Conservation (phyloP, 192 early-diverging fungal genomes). For the Gonapodya prolifera region DNA sequence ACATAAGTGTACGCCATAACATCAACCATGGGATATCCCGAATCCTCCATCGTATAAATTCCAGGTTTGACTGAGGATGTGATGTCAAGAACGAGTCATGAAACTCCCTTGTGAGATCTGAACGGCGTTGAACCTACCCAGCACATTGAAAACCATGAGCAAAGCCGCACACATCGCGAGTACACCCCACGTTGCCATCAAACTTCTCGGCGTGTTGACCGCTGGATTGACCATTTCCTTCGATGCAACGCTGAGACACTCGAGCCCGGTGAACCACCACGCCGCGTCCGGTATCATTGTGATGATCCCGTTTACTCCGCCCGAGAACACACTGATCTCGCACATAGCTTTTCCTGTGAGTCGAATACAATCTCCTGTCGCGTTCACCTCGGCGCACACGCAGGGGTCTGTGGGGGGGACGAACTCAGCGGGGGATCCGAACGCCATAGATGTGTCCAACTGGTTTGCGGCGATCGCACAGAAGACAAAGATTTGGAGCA, state of each 20-base stretch:
- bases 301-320: slow-evolving; percentile 1
- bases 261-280: slow-evolving; percentile 12
- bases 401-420: neutral
- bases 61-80: neutral
- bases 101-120: neutral
- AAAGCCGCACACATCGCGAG: neutral
- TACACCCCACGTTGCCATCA: neutral
- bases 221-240: neutral
- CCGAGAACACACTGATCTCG: neutral
- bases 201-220: neutral
- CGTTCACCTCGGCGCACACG: neutral
- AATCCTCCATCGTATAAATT: neutral
- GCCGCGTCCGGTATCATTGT: slow-evolving; percentile 4
- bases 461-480: neutral
- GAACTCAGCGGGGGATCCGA: neutral
- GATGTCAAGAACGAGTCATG: neutral
- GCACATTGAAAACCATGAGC: neutral
- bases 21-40: neutral
- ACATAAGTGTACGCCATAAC: neutral
- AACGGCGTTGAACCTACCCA: neutral
- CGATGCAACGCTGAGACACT: slow-evolving; percentile 8
- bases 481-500: slow-evolving; percentile 6
- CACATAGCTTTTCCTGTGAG: neutral
- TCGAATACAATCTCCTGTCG: neutral
- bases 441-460: neutral